Evolutionary conservation across 1,284 basidiomycete genomes (phyloP), one percentile per base, ranked within the genome.

Genomic region (Ceratobasidium sp.): DNA sequence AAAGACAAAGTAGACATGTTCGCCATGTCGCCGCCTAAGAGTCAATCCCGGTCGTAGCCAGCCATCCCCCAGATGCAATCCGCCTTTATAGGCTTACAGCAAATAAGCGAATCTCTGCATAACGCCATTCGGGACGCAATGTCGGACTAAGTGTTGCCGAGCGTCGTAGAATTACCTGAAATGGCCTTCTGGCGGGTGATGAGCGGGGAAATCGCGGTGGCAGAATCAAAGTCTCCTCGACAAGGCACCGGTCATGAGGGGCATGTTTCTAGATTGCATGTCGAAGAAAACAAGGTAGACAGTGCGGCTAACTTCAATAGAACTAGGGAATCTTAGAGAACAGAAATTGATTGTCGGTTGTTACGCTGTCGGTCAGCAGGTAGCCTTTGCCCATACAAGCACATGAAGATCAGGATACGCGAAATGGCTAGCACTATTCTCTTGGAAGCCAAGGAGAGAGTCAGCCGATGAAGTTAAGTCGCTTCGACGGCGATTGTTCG

Each of bases 121-220:
- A 39, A 42, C 67, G 53, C 35, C 39, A 47, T 42, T 26, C n/a
- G 28, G 45, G 42, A 65, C 23, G 45, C 28, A 53, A 33, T 64
- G 60, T 37, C 71, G 42, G 69, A 51, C 51, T 13, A 73, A 60
- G 42, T 42, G 63, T 65, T 47, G 26, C 39, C 42, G 39, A 65
- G 71, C 8, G 15, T 23, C 31, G 31, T 35, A 58, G n/a, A 65
- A 69, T 45, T 5, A 31, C 56, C 31, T 33, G 56, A 31, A 31
- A 33, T 7, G 26, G 28, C 47, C 71, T 64, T 74, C 71, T 49
- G 60, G 71, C 71, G 71, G 58, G 39, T 31, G 45, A 74, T 74
- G 71, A 33, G 49, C 71, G 71, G 71, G 23, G 71, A 74, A 74
- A 74, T 74, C 45, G 58, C 71, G 71, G 71, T 42, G 60, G n/a